Base-by-base conservation (phyloP, 2,329 filamentous ascomycete species). In the Pyricularia sp. region DNA sequence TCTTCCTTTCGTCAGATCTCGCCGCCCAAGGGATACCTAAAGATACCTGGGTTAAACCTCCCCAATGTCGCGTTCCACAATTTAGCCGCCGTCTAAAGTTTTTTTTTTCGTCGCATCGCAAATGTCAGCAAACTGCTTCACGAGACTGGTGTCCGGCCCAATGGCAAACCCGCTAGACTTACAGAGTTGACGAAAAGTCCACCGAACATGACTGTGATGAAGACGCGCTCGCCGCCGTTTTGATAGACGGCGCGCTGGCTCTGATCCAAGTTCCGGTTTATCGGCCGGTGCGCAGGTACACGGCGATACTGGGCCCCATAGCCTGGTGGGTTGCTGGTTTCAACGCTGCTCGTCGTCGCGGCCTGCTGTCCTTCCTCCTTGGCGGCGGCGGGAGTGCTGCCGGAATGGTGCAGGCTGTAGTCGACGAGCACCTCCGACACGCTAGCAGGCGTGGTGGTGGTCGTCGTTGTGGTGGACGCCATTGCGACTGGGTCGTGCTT, bases 1-100 rank as follows among this genome's bases (percentile, higher is more conserved):
- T 55, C 20, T 20, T 36, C 14, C 11, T 20, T 7, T 20, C 20
- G 10, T 64, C 12, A 64, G 1, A 78, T 84, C 74, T 88, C 85
- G 14, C 85, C 85, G 12, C 86, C 85, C 69, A 88, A 76, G 36
- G 81, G 79, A 72, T 85, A 86, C 36, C 79, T 79, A 67, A 86
- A 85, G 26, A 82, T 75, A n/a, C 76, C 75, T 70, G 82, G 78
- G 73, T 83, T 84, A 11, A 85, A 70, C 70, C 75, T 82, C 0
- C 84, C 85, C 2, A 80, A 77, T 0, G 84, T 86, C 5, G 75
- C 75, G n/a, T 81, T 75, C 85, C 85, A 88, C 1, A 83, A 69
- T 61, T 82, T 78, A 3, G 80, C 78, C 9, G 76, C 73, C 68
- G 80, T 76, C 78, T 82, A 68, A 23, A 36, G 58, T 68, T 55